These are phyloP conservation scores for Agapanthus africanus DNA, from an alignment of 106 monocot species.

Conservation along the genomic window DNA sequence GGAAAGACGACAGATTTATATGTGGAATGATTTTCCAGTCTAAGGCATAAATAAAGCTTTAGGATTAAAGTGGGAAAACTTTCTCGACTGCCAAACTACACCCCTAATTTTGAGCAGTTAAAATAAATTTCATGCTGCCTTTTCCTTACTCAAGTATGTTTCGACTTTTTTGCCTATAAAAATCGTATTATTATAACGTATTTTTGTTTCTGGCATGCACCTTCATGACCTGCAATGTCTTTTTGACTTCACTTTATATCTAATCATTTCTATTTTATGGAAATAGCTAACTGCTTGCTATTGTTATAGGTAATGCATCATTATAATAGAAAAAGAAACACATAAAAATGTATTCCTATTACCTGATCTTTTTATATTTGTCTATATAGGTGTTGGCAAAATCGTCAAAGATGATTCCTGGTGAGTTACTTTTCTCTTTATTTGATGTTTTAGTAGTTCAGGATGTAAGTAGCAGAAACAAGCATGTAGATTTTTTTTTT, in stretches of 20 bases:
- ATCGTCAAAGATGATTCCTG: slow-evolving; percentile 99
- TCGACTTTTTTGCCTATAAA: no score
- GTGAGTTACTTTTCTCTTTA: slow-evolving; percentile 34
- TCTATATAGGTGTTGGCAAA: slow-evolving; percentile 77
- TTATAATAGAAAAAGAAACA: neutral
- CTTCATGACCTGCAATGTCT: neutral
- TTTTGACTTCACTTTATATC: neutral
- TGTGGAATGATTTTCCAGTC: neutral
- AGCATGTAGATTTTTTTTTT: no score
- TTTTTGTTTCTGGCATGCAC: neutral
- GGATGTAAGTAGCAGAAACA: no score
- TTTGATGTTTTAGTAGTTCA: no score
- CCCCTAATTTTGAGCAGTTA: no score
- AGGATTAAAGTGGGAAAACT: no score
- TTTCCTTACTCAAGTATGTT: no score
- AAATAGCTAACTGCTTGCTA: neutral
- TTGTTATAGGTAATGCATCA: neutral
- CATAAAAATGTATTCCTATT: neutral
- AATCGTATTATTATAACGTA: no score
- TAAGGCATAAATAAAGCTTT: neutral
- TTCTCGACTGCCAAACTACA: no score
- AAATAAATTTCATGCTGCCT: no score
- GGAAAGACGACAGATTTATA: neutral
- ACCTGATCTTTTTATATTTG: neutral
- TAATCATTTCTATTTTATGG: neutral